Conservation (phyloP, 2,329 filamentous ascomycete genomes). For the Colletotrichum coccodes region DNA sequence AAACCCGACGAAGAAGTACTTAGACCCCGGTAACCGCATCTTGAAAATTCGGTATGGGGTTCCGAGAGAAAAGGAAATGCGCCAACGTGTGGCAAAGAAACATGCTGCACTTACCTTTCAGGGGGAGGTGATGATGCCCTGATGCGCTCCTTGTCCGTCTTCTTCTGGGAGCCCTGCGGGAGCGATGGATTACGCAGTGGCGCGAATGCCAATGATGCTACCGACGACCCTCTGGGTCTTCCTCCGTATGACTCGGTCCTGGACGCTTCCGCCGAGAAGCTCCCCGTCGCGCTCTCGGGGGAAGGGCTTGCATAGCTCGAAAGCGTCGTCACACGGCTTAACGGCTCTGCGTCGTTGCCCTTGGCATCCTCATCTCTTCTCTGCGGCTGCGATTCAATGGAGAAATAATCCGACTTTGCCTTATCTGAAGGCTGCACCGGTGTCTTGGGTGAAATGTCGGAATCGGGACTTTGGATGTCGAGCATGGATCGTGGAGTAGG, state of each 20-base stretch:
- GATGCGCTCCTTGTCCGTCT: conserved; percentile 53
- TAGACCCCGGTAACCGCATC: not conserved
- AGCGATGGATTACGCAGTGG: conserved; percentile 54
- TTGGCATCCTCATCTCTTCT: conserved; percentile 11
- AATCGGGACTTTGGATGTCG: conserved; percentile 47
- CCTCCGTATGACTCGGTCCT: conserved; percentile 5
- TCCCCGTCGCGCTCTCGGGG: conserved; percentile 14
- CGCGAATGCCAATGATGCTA: conserved; percentile 59
- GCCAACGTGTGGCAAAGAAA: conserved; percentile 7
- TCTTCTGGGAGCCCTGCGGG: conserved; percentile 59
- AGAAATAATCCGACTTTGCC: conserved; percentile 40
- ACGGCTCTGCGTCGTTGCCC: not conserved
- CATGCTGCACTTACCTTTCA: conserved; percentile 52
- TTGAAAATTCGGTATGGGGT: too few species aligned
- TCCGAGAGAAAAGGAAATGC: not conserved
- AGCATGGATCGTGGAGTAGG: conserved; percentile 37
- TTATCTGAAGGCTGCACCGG: conserved; percentile 35
- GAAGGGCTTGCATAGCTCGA: conserved; percentile 26
- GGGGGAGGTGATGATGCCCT: conserved; percentile 60
- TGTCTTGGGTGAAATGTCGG: conserved; percentile 55
- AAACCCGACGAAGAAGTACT: not conserved
- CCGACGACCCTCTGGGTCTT: conserved; percentile 50
- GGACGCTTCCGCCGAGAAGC: conserved; percentile 19
- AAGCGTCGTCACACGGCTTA: conserved; percentile 25
- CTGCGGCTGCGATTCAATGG: conserved; percentile 18